These are phyloP conservation scores for Corylus avellana DNA, from an alignment of 306 rosid species.

Conservation along the genomic window DNA sequence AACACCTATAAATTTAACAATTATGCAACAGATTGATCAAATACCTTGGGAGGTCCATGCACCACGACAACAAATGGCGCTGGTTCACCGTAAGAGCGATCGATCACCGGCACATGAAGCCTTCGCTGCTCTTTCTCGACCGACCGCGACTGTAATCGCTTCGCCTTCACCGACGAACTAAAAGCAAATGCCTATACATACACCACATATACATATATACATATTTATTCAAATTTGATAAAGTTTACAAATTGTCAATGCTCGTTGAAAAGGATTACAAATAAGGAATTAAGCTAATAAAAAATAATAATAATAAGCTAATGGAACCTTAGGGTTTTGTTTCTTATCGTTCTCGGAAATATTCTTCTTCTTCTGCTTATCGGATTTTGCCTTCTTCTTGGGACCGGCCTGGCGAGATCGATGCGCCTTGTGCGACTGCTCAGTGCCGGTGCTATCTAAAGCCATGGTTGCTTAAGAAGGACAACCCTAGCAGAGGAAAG, in stretches of 20 bases:
- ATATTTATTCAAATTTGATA: neutral
- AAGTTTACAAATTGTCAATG: neutral
- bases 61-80: conserved; percentile 83
- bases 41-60: conserved; percentile 95
- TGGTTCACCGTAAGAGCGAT: conserved; percentile 80
- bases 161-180: conserved; percentile 71
- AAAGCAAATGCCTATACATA: conserved; percentile 65
- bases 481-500: neutral
- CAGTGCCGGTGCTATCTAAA: conserved; percentile 42
- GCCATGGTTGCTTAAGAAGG: conserved; percentile 43
- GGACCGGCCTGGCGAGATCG: conserved; percentile 74
- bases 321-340: conserved; percentile 67
- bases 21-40: neutral
- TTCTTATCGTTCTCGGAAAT: conserved; percentile 41
- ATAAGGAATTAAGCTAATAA: neutral
- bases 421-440: conserved; percentile 78
- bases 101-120: conserved; percentile 73
- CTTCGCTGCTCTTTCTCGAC: conserved; percentile 98
- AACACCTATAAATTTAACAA: neutral
- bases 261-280: neutral
- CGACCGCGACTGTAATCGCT: conserved; percentile 79
- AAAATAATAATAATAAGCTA: neutral
- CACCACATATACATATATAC: neutral
- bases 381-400: conserved; percentile 47
- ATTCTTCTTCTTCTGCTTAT: conserved; percentile 50